Evolutionary conservation across 257 asterid genomes (phyloP), one percentile per base, ranked within the genome.

Genomic region (Agastache rugosa): DNA sequence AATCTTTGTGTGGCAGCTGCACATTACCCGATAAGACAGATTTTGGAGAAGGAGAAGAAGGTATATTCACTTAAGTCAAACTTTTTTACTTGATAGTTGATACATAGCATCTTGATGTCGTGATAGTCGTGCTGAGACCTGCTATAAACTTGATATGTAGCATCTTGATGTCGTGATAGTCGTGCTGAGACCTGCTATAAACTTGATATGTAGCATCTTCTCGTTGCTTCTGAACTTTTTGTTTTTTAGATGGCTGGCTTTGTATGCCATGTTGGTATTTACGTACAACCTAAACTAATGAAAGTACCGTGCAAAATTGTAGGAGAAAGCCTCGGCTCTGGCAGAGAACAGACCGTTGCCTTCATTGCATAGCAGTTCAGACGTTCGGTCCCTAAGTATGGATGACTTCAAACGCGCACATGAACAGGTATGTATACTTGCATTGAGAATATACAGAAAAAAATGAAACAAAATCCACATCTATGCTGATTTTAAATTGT

Each of bases 1-100:
- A 93, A 93, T 85, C 87, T 93, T 1, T 90, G 96, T 55, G 93
- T 87, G 70, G 82, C 91, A 48, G 95, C 95, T 78, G 97, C 97
- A 19, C 88, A 93, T 83, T 85, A 91, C 82, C 97, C 98, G 48
- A 89, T 93, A 61, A 78, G 97, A 86, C 96, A 93, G 69, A 80
- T 93, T 81, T 73, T 93, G 80, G 95, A 86, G 85, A 86, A 84
- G 85, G 98, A 93, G 78, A 89, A 93, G 85, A 85, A 89, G 96
- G 98, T 90, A 68, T 62, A 79, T 53, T 11, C 16, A 11, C 19
- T 19, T 19, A 0, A n/a, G 27, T 22, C 22, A 4, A 22, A 20
- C 29, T 22, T 8, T 19, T 22, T 31, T 31, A 31, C 8, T 31
- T 31, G 7, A 31, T 31, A 31, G 1, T 31, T 31, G 7, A 31